Evolutionary conservation across 768 basidiomycete genomes (phyloP), one percentile per base, ranked within the genome.

Genomic region (Cyclocybe aegerita): DNA sequence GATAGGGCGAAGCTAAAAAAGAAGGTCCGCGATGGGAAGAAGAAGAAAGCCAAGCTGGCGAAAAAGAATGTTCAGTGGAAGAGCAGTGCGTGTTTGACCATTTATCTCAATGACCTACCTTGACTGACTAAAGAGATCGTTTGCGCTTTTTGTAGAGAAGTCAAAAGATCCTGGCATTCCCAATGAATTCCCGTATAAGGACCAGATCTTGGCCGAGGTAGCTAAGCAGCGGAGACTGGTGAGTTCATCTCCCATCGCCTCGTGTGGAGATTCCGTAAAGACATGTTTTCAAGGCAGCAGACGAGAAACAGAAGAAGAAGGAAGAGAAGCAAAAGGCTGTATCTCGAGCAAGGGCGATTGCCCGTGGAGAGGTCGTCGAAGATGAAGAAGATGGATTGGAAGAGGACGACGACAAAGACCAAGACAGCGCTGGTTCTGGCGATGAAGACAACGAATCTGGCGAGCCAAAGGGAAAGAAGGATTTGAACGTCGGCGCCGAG

Each of bases 111-210:
- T 49, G 7, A 43, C 60, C 43, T 44, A 37, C 39, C 35, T 17
- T 23, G 17, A n/a, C 43, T 40, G 9, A 15, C 1, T 2, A 23
- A 23, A 23, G 23, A 23, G 23, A 5, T 31, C 54, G 23, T 49
- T 36, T 15, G 12, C 38, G 9, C 16, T 8, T 33, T 44, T 39
- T 37, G 3, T 55, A 90, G 89, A 89, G 67, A 82, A 85, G 54
- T 78, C 82, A 61, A 94, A 92, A 67, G 94, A 98, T 66, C 92
- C 90, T 30, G 94, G 94, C 39, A 93, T 97, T 57, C 94, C 94
- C 6, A 95, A 89, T 69, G 85, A 83, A 52, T 93, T 93, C 71
- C 93, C 92, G 4, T 94, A 86, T 78, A 98, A 96, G 70, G 94
- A 95, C 61, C 86, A 93, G 68, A 88, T 98, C 55, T 74, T 98